Percentiles rank a stretch among this genome's conserved stretches.
These are phyloP conservation scores for Sclerotinia subarctica DNA, from an alignment of 2,329 filamentous ascomycete genomes.

Conservation along the genomic window DNA sequence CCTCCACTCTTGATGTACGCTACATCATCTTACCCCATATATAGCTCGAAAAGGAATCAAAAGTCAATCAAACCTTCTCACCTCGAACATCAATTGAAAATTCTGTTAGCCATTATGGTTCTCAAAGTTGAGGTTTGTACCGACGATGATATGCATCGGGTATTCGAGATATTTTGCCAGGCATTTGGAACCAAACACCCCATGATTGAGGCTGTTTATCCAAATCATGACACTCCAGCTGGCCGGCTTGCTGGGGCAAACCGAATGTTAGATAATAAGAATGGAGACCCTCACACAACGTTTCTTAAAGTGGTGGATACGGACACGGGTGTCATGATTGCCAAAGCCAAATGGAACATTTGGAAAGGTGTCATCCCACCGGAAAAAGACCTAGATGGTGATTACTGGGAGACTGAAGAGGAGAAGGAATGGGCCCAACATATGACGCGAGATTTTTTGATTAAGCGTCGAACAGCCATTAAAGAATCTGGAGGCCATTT, in stretches of 20 bases:
- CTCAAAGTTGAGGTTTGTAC: slow-evolving; percentile 17
- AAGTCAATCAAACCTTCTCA: background rate
- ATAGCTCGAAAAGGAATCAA: background rate
- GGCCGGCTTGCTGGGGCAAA: background rate
- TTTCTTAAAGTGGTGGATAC: slow-evolving; percentile 10
- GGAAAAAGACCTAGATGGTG: slow-evolving; percentile 10
- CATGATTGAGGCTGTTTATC: slow-evolving; percentile 13
- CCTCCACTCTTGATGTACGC: background rate
- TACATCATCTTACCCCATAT: slow-evolving; percentile 6
- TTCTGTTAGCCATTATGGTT: background rate
- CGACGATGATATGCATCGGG: slow-evolving; percentile 14
- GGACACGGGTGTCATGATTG: slow-evolving; percentile 2
- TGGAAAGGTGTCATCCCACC: slow-evolving; percentile 15
- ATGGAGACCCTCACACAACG: background rate
- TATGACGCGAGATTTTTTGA: slow-evolving; percentile 6
- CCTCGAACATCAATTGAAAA: background rate
- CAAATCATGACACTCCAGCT: slow-evolving; percentile 6
- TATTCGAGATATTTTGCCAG: slow-evolving; percentile 13
- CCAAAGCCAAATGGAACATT: slow-evolving; percentile 15
- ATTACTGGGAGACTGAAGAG: slow-evolving; percentile 11
- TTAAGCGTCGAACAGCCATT: background rate
- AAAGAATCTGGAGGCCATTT: slow-evolving; percentile 7
- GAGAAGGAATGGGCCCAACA: slow-evolving; percentile 18
- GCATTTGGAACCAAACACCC: slow-evolving; percentile 2
- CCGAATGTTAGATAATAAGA: slow-evolving; percentile 8